Conservation (phyloP, 129 eudicot genomes). For the Helichrysum umbraculigerum region DNA sequence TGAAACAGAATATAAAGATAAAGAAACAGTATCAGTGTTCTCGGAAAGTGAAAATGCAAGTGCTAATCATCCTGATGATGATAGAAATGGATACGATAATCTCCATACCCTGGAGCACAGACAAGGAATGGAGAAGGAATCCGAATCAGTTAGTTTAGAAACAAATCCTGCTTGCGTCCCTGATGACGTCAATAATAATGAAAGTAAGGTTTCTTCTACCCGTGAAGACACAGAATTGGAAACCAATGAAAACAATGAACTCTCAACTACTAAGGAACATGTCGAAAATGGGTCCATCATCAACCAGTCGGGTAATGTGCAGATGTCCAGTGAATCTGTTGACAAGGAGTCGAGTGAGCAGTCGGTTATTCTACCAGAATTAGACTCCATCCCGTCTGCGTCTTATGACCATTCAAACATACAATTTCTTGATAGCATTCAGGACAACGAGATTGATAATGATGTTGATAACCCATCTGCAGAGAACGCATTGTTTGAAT, state of each 20-base stretch:
- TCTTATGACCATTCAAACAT: conserved; percentile 23
- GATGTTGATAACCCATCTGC: conserved; percentile 13
- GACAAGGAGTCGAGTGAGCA: conserved; percentile 24
- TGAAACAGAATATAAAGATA: conserved; percentile 23
- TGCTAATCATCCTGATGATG: conserved; percentile 18
- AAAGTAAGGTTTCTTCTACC: conserved; percentile 21
- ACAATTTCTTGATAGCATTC: conserved; percentile 29
- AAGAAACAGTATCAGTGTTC: conserved; percentile 16
- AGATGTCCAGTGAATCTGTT: background rate
- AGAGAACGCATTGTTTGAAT: background rate
- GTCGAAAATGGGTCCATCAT: conserved; percentile 25
- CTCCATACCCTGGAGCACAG: conserved; percentile 17
- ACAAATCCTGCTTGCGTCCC: background rate
- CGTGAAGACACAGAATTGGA: conserved; percentile 14
- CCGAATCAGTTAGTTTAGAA: conserved; percentile 17
- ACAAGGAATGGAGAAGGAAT: conserved; percentile 22
- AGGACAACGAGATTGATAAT: background rate
- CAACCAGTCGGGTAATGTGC: conserved; percentile 3
- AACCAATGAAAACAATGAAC: conserved; percentile 12
- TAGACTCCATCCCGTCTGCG: conserved; percentile 20
- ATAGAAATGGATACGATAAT: background rate
- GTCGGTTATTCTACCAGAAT: conserved; percentile 27
- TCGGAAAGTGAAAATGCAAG: conserved; percentile 29
- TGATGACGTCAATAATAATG: conserved; percentile 18
- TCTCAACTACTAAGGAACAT: conserved; percentile 18